Percentiles rank a stretch among this genome's conserved stretches.
Conservation (phyloP, 306 rosid genomes). For the Hippophae tibetana region DNA sequence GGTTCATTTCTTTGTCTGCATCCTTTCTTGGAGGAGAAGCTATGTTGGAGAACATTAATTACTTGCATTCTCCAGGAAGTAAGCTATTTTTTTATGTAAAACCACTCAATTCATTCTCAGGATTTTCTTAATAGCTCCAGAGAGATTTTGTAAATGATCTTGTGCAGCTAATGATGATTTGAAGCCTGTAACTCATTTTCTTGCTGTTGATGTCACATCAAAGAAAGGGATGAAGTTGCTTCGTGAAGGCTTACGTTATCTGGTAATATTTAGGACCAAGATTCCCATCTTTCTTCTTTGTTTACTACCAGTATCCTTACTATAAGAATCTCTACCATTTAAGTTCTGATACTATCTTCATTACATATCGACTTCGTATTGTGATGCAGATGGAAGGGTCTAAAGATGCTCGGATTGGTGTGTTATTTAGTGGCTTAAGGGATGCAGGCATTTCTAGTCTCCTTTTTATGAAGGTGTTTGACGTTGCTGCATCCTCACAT, state of each 20-base stretch:
- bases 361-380: conserved; percentile 11
- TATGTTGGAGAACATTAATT: conserved; percentile 41
- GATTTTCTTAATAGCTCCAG: conserved; percentile 17
- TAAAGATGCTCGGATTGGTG: conserved; percentile 62
- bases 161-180: conserved; percentile 66
- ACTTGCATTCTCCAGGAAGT: conserved; percentile 86
- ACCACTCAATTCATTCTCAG: conserved; percentile 14
- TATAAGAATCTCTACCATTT: conserved; percentile 4
- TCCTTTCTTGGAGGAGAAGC: conserved; percentile 51
- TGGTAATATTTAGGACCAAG: conserved; percentile 41
- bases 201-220: conserved; percentile 61
- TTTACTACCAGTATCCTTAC: conserved; percentile 4
- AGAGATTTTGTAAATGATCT: conserved; percentile 15
- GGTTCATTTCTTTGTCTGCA: conserved; percentile 50
- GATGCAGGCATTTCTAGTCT: conserved; percentile 42
- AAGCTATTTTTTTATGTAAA: conserved; percentile 31
- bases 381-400: conserved; percentile 64
- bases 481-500: conserved; percentile 54
- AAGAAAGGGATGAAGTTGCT: conserved; percentile 68
- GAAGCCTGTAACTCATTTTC: conserved; percentile 91
- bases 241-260: conserved; percentile 66
- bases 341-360: conserved; percentile 12
- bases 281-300: conserved; percentile 10
- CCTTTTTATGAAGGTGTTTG: conserved; percentile 60
- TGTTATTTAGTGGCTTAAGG: conserved; percentile 53